Evolutionary conservation across 345 rosid species (phyloP), one percentile per base, ranked within the genome.

Genomic region (Dovyalis caffra): DNA sequence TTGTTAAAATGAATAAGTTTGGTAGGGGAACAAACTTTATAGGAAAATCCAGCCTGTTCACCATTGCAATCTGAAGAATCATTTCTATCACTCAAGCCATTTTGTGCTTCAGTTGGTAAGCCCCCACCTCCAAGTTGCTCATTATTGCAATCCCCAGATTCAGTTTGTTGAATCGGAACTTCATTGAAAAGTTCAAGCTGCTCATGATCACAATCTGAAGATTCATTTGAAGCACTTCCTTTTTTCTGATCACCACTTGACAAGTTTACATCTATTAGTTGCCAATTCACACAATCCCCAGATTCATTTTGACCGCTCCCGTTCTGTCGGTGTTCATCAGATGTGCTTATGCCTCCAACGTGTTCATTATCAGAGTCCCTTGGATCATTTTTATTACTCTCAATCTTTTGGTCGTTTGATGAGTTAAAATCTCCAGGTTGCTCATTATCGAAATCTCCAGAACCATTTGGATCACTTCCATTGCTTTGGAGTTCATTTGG

Each of bases 401-500:
- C 64, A 31, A 7, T 32, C 28, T 40, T 72, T 20, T 72, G 57
- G 21, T 45, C 67, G 23, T 40, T 38, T 62, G 62, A 45, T 12
- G 29, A 25, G 31, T 6, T 32, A 15, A 29, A 25, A 47, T 49
- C 73, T 68, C 75, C 80, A 57, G 56, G 74, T 67, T 75, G 68
- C 62, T 72, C 74, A 56, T 31, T 68, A 32, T 40, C 34, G 53
- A 53, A 26, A 69, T 70, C 72, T 60, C 26, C 49, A 64, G 74
- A 31, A 32, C 76, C 78, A 69, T 58, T 35, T 68, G 21, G 58
- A 40, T 70, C 76, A 73, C 66, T 77, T 73, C 63, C 85, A 40
- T 75, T 74, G 15, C 63, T 64, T 32, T 62, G 80, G 14, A 77
- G 76, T 73, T 71, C 77, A 38, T 76, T 45, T 56, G 79, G 64